A percentile compares a stretch with the other conserved stretches of the same genome.
These are phyloP conservation scores for Gossypium laxum DNA, from an alignment of 441 rosid species.

Conservation along the genomic window DNA sequence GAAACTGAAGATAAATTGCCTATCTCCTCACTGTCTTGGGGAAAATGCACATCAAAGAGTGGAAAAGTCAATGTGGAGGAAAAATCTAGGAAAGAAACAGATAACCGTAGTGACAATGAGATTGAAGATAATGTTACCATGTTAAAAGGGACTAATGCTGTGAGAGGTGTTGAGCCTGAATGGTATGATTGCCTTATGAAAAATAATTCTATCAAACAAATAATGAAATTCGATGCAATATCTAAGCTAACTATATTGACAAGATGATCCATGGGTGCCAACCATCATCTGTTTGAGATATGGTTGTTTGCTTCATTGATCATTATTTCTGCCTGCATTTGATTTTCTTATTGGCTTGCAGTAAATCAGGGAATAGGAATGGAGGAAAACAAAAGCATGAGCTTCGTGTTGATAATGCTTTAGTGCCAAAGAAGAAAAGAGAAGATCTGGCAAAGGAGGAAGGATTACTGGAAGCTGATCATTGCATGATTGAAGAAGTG, in stretches of 20 bases:
- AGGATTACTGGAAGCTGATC: too few species aligned
- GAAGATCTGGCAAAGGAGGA: not conserved
- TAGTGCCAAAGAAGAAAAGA: slow-evolving; percentile 17
- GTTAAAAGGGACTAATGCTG: slow-evolving; percentile 10
- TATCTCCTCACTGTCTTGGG: slow-evolving; percentile 21
- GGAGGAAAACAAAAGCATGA: too few species aligned
- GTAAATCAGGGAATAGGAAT: too few species aligned
- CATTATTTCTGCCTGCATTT: too few species aligned
- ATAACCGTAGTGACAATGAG: not conserved
- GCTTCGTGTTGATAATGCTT: too few species aligned
- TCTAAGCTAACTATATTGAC: not conserved
- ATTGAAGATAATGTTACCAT: slow-evolving; percentile 7
- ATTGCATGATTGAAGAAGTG: not conserved
- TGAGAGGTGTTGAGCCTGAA: slow-evolving; percentile 12
- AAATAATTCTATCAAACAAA: not conserved
- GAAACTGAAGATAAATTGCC: slow-evolving; percentile 24
- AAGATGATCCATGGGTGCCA: too few species aligned
- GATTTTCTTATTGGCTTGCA: too few species aligned
- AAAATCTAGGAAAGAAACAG: slow-evolving; percentile 17
- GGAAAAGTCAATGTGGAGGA: not conserved
- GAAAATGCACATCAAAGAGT: slow-evolving; percentile 17
- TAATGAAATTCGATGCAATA: not conserved
- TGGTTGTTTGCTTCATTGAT: too few species aligned
- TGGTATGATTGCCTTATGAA: slow-evolving; percentile 22
- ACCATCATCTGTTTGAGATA: too few species aligned